These are phyloP conservation scores for Pisolithus tinctorius DNA, from an alignment of 768 basidiomycete species.

Conservation along the genomic window DNA sequence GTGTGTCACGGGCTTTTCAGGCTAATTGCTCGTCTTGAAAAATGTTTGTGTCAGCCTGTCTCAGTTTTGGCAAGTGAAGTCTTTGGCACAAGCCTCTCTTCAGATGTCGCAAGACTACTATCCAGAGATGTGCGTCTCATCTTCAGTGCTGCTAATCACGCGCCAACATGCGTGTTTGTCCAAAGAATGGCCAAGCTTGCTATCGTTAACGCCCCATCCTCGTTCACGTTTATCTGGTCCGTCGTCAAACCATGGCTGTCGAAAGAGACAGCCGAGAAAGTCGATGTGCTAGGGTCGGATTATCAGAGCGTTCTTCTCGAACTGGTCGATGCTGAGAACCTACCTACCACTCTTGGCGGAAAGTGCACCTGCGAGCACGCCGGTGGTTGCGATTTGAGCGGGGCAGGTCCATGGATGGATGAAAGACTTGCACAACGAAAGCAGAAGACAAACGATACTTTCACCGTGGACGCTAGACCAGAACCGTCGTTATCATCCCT, in stretches of 20 bases:
- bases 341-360: slow-evolving; percentile 59
- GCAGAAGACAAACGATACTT: slow-evolving; percentile 2
- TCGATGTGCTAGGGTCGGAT: slow-evolving; percentile 57
- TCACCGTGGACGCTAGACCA: slow-evolving; percentile 1
- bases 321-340: slow-evolving; percentile 54
- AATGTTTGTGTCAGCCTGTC: slow-evolving; percentile 35
- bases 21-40: background rate
- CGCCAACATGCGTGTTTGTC: background rate
- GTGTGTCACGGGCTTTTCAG: slow-evolving; percentile 10
- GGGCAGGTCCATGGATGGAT: slow-evolving; percentile 68
- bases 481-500: background rate
- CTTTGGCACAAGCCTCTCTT: slow-evolving; percentile 53
- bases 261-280: slow-evolving; percentile 63
- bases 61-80: slow-evolving; percentile 75
- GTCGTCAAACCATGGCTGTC: slow-evolving; percentile 66
- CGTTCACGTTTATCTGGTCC: slow-evolving; percentile 69
- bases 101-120: slow-evolving; percentile 76
- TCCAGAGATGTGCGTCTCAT: slow-evolving; percentile 58
- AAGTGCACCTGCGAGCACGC: slow-evolving; percentile 50
- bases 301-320: slow-evolving; percentile 52
- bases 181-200: slow-evolving; percentile 65
- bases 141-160: background rate
- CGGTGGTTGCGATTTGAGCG: slow-evolving; percentile 56
- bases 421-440: slow-evolving; percentile 30
- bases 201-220: slow-evolving; percentile 66